Evolutionary conservation across 1,139 yeast genomes (phyloP).

Genomic region (Hansenula sp.): DNA sequence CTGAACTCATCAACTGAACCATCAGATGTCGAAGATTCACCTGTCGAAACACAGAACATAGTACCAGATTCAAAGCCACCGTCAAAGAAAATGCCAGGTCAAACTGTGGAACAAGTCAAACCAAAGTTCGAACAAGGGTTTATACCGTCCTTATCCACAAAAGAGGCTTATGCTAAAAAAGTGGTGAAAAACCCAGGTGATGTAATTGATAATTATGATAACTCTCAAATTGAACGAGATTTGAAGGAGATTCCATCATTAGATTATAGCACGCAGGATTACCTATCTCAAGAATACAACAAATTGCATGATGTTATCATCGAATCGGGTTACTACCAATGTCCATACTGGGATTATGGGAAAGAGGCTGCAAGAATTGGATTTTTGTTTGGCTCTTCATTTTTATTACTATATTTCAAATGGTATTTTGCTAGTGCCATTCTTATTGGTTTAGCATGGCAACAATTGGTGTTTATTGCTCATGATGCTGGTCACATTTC

Average conservation of each 20-base stretch:
- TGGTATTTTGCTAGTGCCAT: constrained; percentile 58
- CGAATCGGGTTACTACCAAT: constrained; percentile 60
- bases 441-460: constrained; percentile 79
- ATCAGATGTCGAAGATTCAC: constrained; percentile 12
- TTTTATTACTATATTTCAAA: constrained; percentile 42
- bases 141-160: constrained; percentile 36
- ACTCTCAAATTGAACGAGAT: constrained; percentile 49
- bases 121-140: constrained; percentile 51
- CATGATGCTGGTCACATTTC: constrained; percentile 90
- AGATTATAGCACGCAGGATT: constrained; percentile 63
- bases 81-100: constrained; percentile 30
- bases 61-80: not conserved
- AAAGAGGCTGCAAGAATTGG: constrained; percentile 63
- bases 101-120: constrained; percentile 33
- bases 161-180: constrained; percentile 30
- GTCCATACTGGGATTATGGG: constrained; percentile 69
- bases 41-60: not conserved
- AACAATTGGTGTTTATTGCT: constrained; percentile 81
- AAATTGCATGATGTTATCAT: constrained; percentile 54
- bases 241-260: constrained; percentile 54
- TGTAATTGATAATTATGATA: constrained; percentile 56
- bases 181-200: constrained; percentile 53
- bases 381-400: constrained; percentile 47
- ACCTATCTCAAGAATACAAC: constrained; percentile 54
- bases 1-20: constrained; percentile 11